Evolutionary conservation across 2,329 filamentous ascomycete species (phyloP).

Genomic region (Aspergillus luchuensis): DNA sequence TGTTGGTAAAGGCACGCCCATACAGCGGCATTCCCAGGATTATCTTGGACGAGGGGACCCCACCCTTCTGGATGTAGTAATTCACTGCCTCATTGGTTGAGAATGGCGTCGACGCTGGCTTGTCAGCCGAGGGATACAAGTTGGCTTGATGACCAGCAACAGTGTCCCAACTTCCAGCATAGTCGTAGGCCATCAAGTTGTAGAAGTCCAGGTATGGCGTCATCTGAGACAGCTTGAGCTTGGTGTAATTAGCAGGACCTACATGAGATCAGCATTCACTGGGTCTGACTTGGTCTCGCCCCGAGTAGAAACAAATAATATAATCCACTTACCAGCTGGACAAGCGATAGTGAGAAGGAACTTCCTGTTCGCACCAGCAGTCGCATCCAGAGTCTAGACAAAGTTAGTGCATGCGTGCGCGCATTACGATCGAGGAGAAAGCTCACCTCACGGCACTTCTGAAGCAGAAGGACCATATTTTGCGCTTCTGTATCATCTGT

Average conservation of each 20-base stretch:
- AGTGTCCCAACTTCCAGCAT: constrained; percentile 77
- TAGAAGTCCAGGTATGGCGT: constrained; percentile 55
- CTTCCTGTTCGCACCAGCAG: constrained; percentile 45
- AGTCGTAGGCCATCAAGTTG: constrained; percentile 80
- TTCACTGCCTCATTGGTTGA: constrained; percentile 70
- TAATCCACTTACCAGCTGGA: constrained; percentile 42
- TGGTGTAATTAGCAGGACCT: constrained; percentile 47
- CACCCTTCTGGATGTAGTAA: constrained; percentile 65
- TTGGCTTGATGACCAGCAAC: constrained; percentile 80
- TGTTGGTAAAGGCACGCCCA: constrained; percentile 80
- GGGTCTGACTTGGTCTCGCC: neutral
- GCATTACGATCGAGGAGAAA: neutral
- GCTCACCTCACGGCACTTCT: constrained; percentile 43
- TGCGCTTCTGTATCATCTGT: constrained; percentile 46
- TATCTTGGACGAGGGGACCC: constrained; percentile 69
- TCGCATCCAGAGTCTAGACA: constrained; percentile 37
- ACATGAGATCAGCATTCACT: neutral
- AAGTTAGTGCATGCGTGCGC: constrained; percentile 13
- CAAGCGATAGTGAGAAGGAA: constrained; percentile 54
- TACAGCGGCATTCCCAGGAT: constrained; percentile 96
- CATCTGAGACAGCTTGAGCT: constrained; percentile 48
- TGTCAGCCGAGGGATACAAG: constrained; percentile 62
- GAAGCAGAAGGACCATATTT: constrained; percentile 48
- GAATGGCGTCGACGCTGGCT: constrained; percentile 73
- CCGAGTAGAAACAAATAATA: neutral